These are phyloP conservation scores for Chlorella sp. DNA, from an alignment of 139 green algal genomes.

Conservation along the genomic window DNA sequence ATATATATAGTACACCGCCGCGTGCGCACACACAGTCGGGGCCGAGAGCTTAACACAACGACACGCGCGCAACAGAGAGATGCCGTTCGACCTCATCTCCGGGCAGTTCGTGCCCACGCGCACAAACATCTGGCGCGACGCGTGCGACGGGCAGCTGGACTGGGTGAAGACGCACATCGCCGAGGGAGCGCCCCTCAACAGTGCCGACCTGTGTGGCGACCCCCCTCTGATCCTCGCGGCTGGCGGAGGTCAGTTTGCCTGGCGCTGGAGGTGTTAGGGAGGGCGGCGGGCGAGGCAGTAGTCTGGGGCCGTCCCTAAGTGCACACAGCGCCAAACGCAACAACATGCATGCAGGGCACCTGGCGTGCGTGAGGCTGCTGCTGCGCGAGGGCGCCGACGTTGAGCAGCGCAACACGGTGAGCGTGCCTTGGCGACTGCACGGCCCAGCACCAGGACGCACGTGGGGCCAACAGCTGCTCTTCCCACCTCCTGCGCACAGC, in stretches of 20 bases:
- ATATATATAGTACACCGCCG: too few species aligned
- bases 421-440: constrained; percentile 13
- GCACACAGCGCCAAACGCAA: background rate
- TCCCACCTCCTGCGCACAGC: constrained; percentile 38
- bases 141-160: constrained; percentile 89
- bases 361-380: constrained; percentile 61
- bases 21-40: too few species aligned
- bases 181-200: constrained; percentile 80
- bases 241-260: constrained; percentile 82
- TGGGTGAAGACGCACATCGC: constrained; percentile 90
- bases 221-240: constrained; percentile 84
- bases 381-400: constrained; percentile 82
- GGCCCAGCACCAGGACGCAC: too few species aligned
- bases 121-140: constrained; percentile 93
- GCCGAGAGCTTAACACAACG: too few species aligned
- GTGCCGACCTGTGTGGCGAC: constrained; percentile 89
- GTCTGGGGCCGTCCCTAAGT: too few species aligned
- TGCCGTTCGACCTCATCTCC: too few species aligned
- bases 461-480: too few species aligned
- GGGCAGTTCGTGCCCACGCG: constrained; percentile 91
- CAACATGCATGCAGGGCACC: constrained; percentile 43
- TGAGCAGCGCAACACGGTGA: constrained; percentile 84
- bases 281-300: too few species aligned
- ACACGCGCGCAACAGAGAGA: too few species aligned
- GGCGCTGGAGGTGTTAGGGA: too few species aligned